Conservation (phyloP, 1,284 basidiomycete genomes). For the Moniliella sp. region DNA sequence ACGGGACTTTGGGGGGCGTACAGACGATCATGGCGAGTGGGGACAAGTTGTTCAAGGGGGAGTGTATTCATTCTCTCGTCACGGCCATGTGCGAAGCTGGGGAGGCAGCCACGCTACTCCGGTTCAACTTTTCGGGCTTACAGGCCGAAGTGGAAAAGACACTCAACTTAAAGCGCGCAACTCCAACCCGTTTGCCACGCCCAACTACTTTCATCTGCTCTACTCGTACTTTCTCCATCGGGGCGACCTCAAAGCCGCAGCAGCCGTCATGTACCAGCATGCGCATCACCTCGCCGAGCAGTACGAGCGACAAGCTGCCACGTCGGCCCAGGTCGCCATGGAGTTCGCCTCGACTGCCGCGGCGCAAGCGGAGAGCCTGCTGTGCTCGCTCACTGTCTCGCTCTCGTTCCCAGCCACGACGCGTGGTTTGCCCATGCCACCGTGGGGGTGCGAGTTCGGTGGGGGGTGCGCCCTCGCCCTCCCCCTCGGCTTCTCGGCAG, state of each 20-base stretch:
- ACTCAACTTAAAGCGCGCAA: conserved; percentile 82
- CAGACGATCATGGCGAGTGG: conserved; percentile 16
- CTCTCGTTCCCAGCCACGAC: conserved; percentile 55
- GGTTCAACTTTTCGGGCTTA: conserved; percentile 65
- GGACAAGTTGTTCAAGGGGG: conserved; percentile 2
- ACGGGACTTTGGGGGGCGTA: conserved; percentile 14
- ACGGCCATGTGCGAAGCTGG: conserved; percentile 81
- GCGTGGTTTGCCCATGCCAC: conserved; percentile 50
- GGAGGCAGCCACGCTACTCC: conserved; percentile 54
- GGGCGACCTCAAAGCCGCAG: conserved; percentile 40
- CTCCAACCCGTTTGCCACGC: conserved; percentile 60
- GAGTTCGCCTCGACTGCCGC: conserved; percentile 39
- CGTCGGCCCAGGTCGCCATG: not conserved
- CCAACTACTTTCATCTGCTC: conserved; percentile 75
- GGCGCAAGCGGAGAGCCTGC: conserved; percentile 57
- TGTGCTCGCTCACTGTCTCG: conserved; percentile 74
- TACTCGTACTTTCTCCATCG: conserved; percentile 50
- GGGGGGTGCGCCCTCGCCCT: too few relatives aligned
- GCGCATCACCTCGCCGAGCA: conserved; percentile 52
- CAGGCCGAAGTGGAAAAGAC: conserved; percentile 69
- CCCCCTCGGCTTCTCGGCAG: too few relatives aligned
- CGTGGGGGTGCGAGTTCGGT: not conserved
- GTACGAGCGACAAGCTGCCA: conserved; percentile 2
- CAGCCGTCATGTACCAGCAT: conserved; percentile 78
- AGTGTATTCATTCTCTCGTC: conserved; percentile 4